phyloP scores from a whole-genome alignment of 2,329 filamentous ascomycete genomes.

The Claviceps digitariae region DNA sequence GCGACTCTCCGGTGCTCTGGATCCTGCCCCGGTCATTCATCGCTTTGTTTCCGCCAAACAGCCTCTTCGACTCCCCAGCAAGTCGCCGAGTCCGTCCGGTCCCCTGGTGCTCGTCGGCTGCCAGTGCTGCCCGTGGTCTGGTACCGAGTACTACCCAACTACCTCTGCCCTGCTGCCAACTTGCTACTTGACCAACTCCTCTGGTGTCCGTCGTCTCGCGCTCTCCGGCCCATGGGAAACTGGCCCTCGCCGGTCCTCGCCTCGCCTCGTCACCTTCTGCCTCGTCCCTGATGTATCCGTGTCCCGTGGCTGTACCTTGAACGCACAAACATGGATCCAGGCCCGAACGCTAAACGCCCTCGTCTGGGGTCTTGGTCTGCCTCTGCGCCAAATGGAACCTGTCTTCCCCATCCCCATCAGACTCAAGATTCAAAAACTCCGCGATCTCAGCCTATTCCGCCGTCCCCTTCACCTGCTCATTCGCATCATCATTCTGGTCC shows the following conservation, averaged over 20 bases:
- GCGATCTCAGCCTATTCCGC: conserved; percentile 8
- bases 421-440: conserved; percentile 18
- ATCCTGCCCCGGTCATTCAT: neutral
- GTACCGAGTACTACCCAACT: neutral
- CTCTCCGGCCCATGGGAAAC: conserved; percentile 14
- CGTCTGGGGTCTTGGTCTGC: conserved; percentile 38
- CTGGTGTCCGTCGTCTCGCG: conserved; percentile 10
- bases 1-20: neutral
- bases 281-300: conserved; percentile 23
- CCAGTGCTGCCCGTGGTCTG: neutral
- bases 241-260: conserved; percentile 25
- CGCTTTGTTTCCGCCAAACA: neutral
- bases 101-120: neutral
- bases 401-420: conserved; percentile 29
- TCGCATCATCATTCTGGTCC: conserved; percentile 14
- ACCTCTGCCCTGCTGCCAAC: neutral
- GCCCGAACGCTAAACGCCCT: conserved; percentile 44
- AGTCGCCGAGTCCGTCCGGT: neutral
- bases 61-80: neutral
- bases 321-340: conserved; percentile 44
- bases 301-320: conserved; percentile 21
- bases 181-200: neutral
- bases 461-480: conserved; percentile 10
- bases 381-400: conserved; percentile 32
- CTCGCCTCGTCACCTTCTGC: conserved; percentile 20